These are phyloP conservation scores for Dentipellis sp. DNA, from an alignment of 768 basidiomycete species.

Conservation along the genomic window DNA sequence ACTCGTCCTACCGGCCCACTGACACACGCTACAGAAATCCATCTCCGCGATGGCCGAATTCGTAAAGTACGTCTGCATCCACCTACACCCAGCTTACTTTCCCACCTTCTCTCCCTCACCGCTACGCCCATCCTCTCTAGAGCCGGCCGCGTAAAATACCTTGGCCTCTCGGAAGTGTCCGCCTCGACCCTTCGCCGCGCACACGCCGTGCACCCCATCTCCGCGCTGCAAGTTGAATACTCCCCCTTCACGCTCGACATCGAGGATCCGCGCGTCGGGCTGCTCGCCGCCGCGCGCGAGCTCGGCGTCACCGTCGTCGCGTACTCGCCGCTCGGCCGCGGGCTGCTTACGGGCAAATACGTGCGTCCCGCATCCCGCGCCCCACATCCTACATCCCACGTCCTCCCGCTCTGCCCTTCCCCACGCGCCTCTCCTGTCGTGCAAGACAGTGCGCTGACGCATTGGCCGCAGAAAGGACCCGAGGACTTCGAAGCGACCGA, in stretches of 20 bases:
- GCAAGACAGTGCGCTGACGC: background rate
- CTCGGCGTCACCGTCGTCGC: slow-evolving; percentile 26
- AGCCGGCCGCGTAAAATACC: slow-evolving; percentile 25
- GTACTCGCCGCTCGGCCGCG: slow-evolving; percentile 26
- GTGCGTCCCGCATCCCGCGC: slow-evolving; percentile 6
- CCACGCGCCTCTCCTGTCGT: slow-evolving; percentile 7
- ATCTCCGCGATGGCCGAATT: slow-evolving; percentile 13
- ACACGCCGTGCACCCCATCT: slow-evolving; percentile 23
- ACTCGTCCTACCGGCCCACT: background rate
- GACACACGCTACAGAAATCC: background rate
- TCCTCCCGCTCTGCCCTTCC: background rate
- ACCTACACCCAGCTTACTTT: no score
- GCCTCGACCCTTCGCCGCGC: slow-evolving; percentile 24
- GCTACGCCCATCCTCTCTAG: slow-evolving; percentile 6
- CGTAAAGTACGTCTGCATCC: slow-evolving; percentile 19
- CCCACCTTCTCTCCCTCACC: no score
- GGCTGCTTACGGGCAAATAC: slow-evolving; percentile 21
- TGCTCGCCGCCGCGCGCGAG: slow-evolving; percentile 21
- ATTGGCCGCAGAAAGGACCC: slow-evolving; percentile 15
- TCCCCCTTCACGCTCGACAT: slow-evolving; percentile 22
- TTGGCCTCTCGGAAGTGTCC: slow-evolving; percentile 29
- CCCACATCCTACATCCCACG: background rate
- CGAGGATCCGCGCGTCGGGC: slow-evolving; percentile 16
- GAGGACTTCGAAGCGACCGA: slow-evolving; percentile 23
- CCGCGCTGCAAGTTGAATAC: slow-evolving; percentile 25